Conservation (phyloP, 805 yeast species). For the Isabelozyma pseudorhagii region DNA sequence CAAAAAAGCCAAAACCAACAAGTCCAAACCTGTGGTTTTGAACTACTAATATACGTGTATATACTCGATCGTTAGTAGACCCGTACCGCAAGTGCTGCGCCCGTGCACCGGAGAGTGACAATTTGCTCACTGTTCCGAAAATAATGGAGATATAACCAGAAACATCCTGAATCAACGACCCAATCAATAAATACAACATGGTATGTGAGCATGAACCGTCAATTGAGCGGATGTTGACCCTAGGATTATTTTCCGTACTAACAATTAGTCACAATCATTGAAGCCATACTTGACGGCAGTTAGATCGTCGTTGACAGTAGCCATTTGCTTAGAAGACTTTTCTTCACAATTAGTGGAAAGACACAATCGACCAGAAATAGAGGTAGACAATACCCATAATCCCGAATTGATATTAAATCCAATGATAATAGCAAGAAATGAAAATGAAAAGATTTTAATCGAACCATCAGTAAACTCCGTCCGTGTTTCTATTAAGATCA, state of each 20-base stretch:
- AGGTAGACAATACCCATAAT: slow-evolving; percentile 66
- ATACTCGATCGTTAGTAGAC: too few species aligned
- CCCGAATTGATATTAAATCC: slow-evolving; percentile 86
- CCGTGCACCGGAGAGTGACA: not conserved
- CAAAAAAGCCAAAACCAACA: not conserved
- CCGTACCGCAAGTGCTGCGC: not conserved
- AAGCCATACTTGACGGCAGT: slow-evolving; percentile 95
- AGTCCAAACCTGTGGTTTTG: slow-evolving; percentile 1
- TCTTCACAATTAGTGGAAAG: slow-evolving; percentile 95
- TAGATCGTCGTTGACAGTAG: slow-evolving; percentile 88
- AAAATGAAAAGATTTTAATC: slow-evolving; percentile 85
- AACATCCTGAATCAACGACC: not conserved
- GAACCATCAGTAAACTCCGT: slow-evolving; percentile 94
- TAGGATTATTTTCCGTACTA: not conserved
- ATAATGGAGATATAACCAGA: not conserved
- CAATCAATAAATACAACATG: not conserved
- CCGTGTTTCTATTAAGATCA: slow-evolving; percentile 85
- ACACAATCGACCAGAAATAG: slow-evolving; percentile 96
- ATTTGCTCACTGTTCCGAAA: too few species aligned
- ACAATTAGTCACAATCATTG: slow-evolving; percentile 83
- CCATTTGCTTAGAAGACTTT: slow-evolving; percentile 87
- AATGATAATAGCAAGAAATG: slow-evolving; percentile 87
- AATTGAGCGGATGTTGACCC: not conserved
- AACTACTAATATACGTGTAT: slow-evolving; percentile 1
- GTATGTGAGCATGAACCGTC: not conserved